These are phyloP conservation scores for Beauveria sp. DNA, from an alignment of 2,329 filamentous ascomycete species.

Conservation along the genomic window DNA sequence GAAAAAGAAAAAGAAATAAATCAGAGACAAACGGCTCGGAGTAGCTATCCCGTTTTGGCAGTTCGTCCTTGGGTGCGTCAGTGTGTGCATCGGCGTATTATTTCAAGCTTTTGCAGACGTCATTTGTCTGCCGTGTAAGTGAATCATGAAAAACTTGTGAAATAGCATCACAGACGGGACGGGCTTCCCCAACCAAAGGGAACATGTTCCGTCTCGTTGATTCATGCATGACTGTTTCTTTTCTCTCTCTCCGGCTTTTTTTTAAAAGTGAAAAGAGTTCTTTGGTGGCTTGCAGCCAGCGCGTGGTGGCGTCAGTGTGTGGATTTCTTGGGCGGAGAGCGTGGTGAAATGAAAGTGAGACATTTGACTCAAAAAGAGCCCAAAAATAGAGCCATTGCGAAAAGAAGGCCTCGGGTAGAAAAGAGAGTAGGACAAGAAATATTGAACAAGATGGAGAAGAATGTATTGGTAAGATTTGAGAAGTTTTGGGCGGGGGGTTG, in stretches of 20 bases:
- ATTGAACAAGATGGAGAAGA: background rate
- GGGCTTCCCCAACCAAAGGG: background rate
- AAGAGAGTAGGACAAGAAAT: background rate
- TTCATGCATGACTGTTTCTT: background rate
- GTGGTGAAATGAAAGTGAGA: slow-evolving; percentile 2
- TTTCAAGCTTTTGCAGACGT: no score
- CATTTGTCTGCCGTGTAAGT: background rate
- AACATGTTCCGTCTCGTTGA: background rate
- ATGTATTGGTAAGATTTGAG: no score
- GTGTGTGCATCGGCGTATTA: background rate
- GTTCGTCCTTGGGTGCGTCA: background rate
- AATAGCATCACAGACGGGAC: background rate
- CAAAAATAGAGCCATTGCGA: slow-evolving; percentile 5
- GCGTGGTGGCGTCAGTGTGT: background rate
- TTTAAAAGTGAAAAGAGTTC: background rate
- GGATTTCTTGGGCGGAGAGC: background rate
- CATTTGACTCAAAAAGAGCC: slow-evolving; percentile 4
- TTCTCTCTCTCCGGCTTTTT: background rate
- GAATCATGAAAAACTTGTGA: background rate
- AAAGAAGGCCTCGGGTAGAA: background rate
- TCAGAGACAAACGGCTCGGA: slow-evolving; percentile 10
- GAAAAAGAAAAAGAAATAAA: slow-evolving; percentile 12
- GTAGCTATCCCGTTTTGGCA: slow-evolving; percentile 3
- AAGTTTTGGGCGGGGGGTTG: no score
- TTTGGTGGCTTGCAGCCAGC: background rate